A percentile compares a stretch with the other conserved stretches of the same genome.
phyloP scores from a whole-genome alignment of 495 filamentous ascomycete species.

The Trichoderma reesei region DNA sequence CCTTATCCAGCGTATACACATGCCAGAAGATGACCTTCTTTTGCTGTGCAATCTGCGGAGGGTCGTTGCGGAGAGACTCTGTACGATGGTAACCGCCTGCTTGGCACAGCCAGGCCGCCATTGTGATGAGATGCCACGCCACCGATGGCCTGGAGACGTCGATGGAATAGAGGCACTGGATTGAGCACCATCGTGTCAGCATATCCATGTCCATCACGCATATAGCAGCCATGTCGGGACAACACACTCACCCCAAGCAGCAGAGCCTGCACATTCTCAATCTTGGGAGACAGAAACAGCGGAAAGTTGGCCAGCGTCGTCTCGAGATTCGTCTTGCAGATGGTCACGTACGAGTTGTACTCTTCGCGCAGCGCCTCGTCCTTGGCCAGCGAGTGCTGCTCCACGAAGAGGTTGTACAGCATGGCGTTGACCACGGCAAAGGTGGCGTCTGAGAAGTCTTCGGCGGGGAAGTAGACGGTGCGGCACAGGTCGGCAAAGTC shows the following conservation, averaged over 20 bases:
- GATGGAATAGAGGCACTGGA: constrained; percentile 42
- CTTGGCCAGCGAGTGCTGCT: constrained; percentile 29
- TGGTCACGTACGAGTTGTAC: constrained; percentile 29
- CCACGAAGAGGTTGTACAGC: constrained; percentile 47
- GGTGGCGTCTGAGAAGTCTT: constrained; percentile 44
- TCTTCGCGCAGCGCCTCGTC: constrained; percentile 21
- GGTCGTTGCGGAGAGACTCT: constrained; percentile 40
- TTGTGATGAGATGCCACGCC: constrained; percentile 50
- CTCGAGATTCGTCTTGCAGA: constrained; percentile 51
- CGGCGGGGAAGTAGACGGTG: constrained; percentile 48
- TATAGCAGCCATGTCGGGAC: not conserved
- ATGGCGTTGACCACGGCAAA: constrained; percentile 49
- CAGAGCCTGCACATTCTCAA: constrained; percentile 51
- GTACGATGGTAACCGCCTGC: constrained; percentile 54
- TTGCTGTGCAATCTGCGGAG: constrained; percentile 24
- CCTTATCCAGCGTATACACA: constrained; percentile 50
- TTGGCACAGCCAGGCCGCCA: constrained; percentile 50
- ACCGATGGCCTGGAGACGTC: constrained; percentile 55
- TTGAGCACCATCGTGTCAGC: not conserved
- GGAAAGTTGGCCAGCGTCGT: constrained; percentile 46
- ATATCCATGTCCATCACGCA: not conserved
- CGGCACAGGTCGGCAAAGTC: constrained; percentile 50
- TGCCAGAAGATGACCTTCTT: constrained; percentile 52
- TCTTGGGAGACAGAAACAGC: constrained; percentile 46
- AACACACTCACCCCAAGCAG: constrained; percentile 42